phyloP scores from a whole-genome alignment of 805 yeast genomes.

The Candida ortonii region DNA sequence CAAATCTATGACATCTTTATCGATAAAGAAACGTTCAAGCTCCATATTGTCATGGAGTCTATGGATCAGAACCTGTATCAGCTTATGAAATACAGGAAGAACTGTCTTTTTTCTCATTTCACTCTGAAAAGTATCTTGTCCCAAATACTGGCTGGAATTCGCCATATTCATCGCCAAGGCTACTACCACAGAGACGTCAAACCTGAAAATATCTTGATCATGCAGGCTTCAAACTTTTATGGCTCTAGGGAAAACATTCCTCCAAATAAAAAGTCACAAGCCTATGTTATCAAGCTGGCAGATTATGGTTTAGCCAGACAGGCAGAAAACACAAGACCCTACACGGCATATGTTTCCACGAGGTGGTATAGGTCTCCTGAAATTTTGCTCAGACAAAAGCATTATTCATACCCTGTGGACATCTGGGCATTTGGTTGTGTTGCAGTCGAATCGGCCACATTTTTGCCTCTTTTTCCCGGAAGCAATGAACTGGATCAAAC shows the following conservation, averaged over 20 bases:
- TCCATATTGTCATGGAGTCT: conserved; percentile 86
- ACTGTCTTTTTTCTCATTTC: conserved; percentile 49
- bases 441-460: conserved; percentile 68
- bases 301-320: conserved; percentile 79
- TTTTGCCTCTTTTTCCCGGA: conserved; percentile 84
- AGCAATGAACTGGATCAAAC: conserved; percentile 74
- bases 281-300: conserved; percentile 68
- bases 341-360: conserved; percentile 76
- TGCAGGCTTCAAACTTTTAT: conserved; percentile 54
- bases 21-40: conserved; percentile 54
- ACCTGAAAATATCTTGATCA: conserved; percentile 85
- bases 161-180: conserved; percentile 70
- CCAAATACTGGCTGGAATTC: conserved; percentile 73
- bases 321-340: conserved; percentile 48
- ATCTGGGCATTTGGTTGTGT: conserved; percentile 87
- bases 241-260: conserved; percentile 41
- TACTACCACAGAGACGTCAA: conserved; percentile 88
- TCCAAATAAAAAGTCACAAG: conserved; percentile 35
- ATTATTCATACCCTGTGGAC: conserved; percentile 69
- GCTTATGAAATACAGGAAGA: conserved; percentile 62
- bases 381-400: conserved; percentile 59
- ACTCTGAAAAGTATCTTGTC: conserved; percentile 65
- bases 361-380: conserved; percentile 89
- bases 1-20: conserved; percentile 77
- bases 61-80: conserved; percentile 82